Conservation (phyloP, 805 yeast genomes). For the Candida incommunis region DNA sequence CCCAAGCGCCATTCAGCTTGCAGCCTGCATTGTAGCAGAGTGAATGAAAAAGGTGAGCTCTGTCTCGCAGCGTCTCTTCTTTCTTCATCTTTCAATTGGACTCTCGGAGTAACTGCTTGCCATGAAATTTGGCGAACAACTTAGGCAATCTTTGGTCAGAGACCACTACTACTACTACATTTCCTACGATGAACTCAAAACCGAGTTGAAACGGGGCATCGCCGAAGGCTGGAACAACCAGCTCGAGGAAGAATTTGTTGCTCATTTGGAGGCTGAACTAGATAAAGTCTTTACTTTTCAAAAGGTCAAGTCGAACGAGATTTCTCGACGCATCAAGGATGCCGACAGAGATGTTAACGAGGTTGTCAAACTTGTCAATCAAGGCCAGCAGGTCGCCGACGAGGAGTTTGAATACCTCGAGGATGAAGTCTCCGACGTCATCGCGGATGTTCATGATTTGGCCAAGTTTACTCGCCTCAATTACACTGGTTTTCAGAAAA, state of each 20-base stretch:
- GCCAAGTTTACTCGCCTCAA: slow-evolving; percentile 88
- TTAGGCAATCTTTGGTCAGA: slow-evolving; percentile 76
- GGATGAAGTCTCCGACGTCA: slow-evolving; percentile 68
- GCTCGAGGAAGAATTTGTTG: slow-evolving; percentile 71
- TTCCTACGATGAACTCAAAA: slow-evolving; percentile 81
- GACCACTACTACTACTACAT: slow-evolving; percentile 86
- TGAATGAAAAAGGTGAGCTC: too few species aligned
- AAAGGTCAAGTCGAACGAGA: slow-evolving; percentile 75
- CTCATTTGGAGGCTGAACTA: slow-evolving; percentile 62
- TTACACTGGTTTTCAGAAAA: slow-evolving; percentile 95
- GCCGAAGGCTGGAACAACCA: slow-evolving; percentile 56
- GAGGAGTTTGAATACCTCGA: slow-evolving; percentile 62
- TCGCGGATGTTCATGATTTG: slow-evolving; percentile 94
- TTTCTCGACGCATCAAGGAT: slow-evolving; percentile 70
- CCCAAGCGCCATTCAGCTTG: too few species aligned
- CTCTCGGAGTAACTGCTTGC: too few species aligned
- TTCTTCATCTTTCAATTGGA: too few species aligned
- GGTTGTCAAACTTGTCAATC: slow-evolving; percentile 34
- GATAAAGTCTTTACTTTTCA: slow-evolving; percentile 91
- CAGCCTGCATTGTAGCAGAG: too few species aligned
- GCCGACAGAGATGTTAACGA: slow-evolving; percentile 58
- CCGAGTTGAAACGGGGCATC: slow-evolving; percentile 57
- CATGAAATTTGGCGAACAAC: slow-evolving; percentile 95
- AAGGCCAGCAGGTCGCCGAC: slow-evolving; percentile 30
- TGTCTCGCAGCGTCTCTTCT: too few species aligned